Evolutionary conservation across 192 early-diverging fungal genomes (phyloP), one percentile per base, ranked within the genome.

Genomic region (Coemansia javaensis): DNA sequence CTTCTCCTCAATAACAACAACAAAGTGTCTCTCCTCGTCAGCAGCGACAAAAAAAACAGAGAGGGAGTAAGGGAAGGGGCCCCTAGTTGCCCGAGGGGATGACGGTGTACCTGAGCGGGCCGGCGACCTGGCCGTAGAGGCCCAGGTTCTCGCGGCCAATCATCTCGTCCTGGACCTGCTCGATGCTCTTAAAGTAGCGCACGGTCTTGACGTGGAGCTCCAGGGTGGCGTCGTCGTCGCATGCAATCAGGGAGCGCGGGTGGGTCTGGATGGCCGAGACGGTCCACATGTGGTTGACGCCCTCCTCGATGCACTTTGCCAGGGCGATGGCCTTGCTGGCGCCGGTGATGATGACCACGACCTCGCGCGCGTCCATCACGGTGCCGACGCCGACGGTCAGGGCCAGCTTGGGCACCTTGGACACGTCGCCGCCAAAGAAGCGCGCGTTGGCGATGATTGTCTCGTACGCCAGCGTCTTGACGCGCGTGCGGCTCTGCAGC

Each of bases 151-250:
- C 81, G 28, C 77, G 70, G 28, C 86, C 86, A 59, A 88, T 82
- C 63, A 88, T 71, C 44, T 82, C 77, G 46, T 82, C 70, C 32
- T 89, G 86, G 5, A 89, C 89, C 73, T 87, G 80, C 69, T 91
- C 89, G 47, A 91, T 91, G 36, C 81, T 84, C 71, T 86, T 89
- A 58, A 91, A 91, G 66, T 91, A 91, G 70, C 82, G 82, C 35
- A 91, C 89, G 23, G 89, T 91, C 78, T 91, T 86, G 66, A 91
- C 89, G 36, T 91, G 87, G 43, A 91, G 77, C 72, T 91, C 89
- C 34, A 91, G 70, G 1, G 87, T 89, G 23, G 89, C 87, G 46
- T 91, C 89, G 56, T 91, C 89, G 59, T 91, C 89, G 55, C 89
- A 91, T 18, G 87, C 85, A 62, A 90, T 81, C 63, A 90, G 77